phyloP scores from a whole-genome alignment of 2,329 filamentous ascomycete genomes.

The Alternaria burnsii region DNA sequence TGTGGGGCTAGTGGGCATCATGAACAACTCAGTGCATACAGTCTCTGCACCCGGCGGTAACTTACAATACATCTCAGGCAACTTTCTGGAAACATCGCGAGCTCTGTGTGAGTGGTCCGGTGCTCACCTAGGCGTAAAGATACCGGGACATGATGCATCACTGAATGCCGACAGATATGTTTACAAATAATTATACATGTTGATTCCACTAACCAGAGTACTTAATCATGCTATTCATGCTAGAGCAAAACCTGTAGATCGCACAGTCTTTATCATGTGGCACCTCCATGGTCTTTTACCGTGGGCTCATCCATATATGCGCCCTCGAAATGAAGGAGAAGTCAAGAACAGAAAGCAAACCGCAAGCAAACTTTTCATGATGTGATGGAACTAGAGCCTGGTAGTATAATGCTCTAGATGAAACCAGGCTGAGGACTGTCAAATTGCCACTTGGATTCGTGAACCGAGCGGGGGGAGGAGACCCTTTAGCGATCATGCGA shows the following conservation, averaged over 20 bases:
- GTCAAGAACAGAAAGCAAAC: not conserved
- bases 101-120: not conserved
- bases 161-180: not conserved
- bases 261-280: not conserved
- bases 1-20: conserved; percentile 10
- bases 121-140: not conserved
- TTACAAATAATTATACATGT: not conserved
- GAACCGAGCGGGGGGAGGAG: not conserved
- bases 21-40: not conserved
- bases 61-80: not conserved
- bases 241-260: not conserved
- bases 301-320: not conserved
- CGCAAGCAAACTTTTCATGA: not conserved
- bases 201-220: not conserved
- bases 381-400: not conserved
- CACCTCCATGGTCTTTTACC: not conserved
- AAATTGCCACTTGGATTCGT: not conserved
- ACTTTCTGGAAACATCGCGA: not conserved
- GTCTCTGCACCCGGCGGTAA: not conserved
- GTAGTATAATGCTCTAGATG: not conserved
- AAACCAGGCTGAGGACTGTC: not conserved
- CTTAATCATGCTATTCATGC: not conserved
- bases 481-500: not conserved
- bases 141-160: not conserved
- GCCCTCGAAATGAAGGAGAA: not conserved